Evolutionary conservation across 495 filamentous ascomycete species (phyloP).

Genomic region (Podospora pseudoanserina): DNA sequence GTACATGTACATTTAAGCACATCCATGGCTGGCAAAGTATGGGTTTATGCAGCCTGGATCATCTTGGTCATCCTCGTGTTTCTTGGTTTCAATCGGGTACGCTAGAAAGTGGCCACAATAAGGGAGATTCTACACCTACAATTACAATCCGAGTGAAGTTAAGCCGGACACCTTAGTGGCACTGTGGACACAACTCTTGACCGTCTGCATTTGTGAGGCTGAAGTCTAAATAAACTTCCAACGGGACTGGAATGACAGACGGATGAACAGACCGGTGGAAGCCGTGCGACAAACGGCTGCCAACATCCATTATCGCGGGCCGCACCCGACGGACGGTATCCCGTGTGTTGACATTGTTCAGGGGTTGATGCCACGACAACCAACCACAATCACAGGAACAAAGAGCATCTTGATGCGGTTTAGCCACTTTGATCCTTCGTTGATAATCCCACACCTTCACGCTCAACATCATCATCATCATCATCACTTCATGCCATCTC

Average conservation of each 20-base stretch:
- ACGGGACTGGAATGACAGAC: background rate
- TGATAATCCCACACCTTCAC: background rate
- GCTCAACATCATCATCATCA: too few relatives aligned
- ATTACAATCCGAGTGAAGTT: background rate
- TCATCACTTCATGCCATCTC: too few relatives aligned
- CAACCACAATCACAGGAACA: background rate
- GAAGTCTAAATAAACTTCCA: background rate
- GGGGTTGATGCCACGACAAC: background rate
- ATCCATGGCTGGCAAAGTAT: background rate
- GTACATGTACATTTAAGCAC: background rate
- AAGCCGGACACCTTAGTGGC: background rate
- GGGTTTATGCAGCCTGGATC: background rate
- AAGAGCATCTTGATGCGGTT: too few relatives aligned
- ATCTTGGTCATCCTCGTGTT: background rate
- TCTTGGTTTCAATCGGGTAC: too few relatives aligned
- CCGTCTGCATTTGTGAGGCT: background rate
- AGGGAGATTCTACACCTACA: background rate
- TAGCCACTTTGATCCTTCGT: background rate
- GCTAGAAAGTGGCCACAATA: background rate
- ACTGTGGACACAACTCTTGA: background rate
- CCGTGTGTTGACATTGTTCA: background rate
- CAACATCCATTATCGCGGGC: background rate
- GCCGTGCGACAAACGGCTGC: background rate
- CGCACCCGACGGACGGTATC: background rate
- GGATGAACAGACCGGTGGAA: background rate